Evolutionary conservation across 1,139 yeast genomes (phyloP).

Genomic region (Blastobotrys ciferrii): DNA sequence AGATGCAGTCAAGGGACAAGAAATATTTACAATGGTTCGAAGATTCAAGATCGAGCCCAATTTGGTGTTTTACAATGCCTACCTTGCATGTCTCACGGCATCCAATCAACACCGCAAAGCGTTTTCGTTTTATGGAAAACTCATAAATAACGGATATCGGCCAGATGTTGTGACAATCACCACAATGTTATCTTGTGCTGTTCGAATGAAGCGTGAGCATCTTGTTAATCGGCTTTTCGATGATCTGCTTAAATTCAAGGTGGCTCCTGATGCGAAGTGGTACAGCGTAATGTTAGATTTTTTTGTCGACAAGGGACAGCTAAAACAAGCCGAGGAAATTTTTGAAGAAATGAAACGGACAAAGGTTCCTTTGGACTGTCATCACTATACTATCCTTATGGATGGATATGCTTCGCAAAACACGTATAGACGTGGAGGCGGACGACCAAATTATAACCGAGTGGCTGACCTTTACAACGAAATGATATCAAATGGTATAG

Average conservation of each 20-base stretch:
- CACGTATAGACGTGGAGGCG: too few relatives aligned
- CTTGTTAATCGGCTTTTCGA: constrained; percentile 9
- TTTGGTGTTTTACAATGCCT: constrained; percentile 28
- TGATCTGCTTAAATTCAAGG: constrained; percentile 16
- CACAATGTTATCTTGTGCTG: constrained; percentile 24
- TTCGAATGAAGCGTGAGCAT: constrained; percentile 16
- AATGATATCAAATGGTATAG: constrained; percentile 20
- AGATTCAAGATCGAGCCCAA: constrained; percentile 29
- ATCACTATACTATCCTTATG: constrained; percentile 33
- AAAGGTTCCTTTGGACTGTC: constrained; percentile 21
- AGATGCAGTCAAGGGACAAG: not conserved
- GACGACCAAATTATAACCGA: not conserved
- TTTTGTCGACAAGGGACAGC: constrained; percentile 18
- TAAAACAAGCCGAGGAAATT: constrained; percentile 22
- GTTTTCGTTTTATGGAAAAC: constrained; percentile 19
- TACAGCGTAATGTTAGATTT: constrained; percentile 28
- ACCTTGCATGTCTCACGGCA: constrained; percentile 27
- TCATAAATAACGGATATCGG: constrained; percentile 21
- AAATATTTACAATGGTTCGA: not conserved
- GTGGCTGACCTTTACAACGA: constrained; percentile 20
- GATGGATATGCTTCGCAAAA: constrained; percentile 19
- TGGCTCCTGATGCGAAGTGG: constrained; percentile 30
- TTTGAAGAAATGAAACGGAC: constrained; percentile 23
- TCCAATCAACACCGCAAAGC: constrained; percentile 26
- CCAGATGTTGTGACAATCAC: constrained; percentile 32